Base-by-base conservation (phyloP, 164 flowering plant genomes). In the Echeveria elegans region DNA sequence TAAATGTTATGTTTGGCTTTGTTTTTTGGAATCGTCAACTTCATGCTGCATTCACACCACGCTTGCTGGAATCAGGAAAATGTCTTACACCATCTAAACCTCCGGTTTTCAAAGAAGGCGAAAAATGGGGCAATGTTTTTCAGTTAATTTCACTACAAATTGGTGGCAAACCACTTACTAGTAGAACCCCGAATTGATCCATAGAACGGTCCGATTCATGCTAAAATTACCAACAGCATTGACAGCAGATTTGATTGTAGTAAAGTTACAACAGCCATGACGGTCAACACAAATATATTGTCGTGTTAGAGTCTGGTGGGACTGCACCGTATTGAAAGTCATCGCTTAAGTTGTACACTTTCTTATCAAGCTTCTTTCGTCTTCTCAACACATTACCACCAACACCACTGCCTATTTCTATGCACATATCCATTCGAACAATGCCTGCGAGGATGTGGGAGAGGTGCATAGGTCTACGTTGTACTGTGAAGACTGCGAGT, bases 261-360 rank as follows among this genome's bases (percentile, higher is more conserved):
- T 90, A 74, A 87, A 93, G 65, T 93, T 90, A 66, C 98, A 93
- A 56, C 98, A 93, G 5, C 97, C 96, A 4, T 85, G 88, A 12
- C 68, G 50, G 76, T 93, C 96, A 4, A 93, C 98, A 31, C 98
- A 90, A 31, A 26, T 65, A 59, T 0, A 88, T 70, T 1, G 86
- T 82, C 0, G 87, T 83, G 79, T 80, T 79, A 6, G 90, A 80
- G 71, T 84, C 90, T 4, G 86, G 84, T 29, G 94, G 90, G 0
- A 86, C 86, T 18, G 84, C 68, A 50, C 78, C 68, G 0, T 75
- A 70, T 0, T 83, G 89, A 45, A 93, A 93, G 67, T 81, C 75
- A 29, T 90, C 90, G 32, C 98, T 90, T 19, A 83, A 72, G 2
- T 80, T 68, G 2, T 1, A 63, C 11, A 15, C 16, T 28, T 69